phyloP scores from a whole-genome alignment of 306 rosid genomes.

The Citrullus amarus region DNA sequence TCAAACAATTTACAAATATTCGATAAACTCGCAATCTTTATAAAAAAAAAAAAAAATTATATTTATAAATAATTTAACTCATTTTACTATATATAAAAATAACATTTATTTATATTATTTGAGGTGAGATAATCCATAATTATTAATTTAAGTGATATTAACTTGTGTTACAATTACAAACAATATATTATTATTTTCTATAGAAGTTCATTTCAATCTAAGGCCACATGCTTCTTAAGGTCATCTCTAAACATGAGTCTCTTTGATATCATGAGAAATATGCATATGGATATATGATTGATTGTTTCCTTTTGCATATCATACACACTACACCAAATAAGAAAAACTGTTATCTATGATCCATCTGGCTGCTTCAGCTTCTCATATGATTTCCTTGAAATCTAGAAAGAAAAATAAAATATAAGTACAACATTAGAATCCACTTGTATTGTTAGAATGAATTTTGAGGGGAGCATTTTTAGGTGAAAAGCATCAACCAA shows the following conservation, averaged over 20 bases:
- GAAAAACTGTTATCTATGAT: not conserved
- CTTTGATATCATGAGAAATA: not conserved
- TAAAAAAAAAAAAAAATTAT: too few relatives aligned
- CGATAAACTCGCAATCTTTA: too few relatives aligned
- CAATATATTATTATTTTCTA: too few relatives aligned
- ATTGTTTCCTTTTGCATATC: not conserved
- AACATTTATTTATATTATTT: too few relatives aligned
- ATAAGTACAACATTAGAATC: not conserved
- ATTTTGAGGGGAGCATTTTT: not conserved
- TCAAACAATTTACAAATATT: too few relatives aligned
- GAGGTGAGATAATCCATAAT: too few relatives aligned
- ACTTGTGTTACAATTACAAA: too few relatives aligned
- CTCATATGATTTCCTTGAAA: constrained; percentile 18
- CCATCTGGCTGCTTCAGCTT: constrained; percentile 9
- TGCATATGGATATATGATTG: not conserved
- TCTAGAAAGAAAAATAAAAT: constrained; percentile 7
- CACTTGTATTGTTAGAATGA: not conserved
- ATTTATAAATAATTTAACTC: too few relatives aligned
- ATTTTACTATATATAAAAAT: too few relatives aligned
- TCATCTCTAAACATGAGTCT: not conserved
- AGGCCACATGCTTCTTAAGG: too few relatives aligned
- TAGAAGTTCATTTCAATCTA: too few relatives aligned
- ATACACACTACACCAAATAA: constrained; percentile 7
- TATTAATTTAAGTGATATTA: too few relatives aligned
- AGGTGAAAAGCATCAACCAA: not conserved